phyloP scores from a whole-genome alignment of 129 eudicot genomes.

The Centrapalus pauciflorus region DNA sequence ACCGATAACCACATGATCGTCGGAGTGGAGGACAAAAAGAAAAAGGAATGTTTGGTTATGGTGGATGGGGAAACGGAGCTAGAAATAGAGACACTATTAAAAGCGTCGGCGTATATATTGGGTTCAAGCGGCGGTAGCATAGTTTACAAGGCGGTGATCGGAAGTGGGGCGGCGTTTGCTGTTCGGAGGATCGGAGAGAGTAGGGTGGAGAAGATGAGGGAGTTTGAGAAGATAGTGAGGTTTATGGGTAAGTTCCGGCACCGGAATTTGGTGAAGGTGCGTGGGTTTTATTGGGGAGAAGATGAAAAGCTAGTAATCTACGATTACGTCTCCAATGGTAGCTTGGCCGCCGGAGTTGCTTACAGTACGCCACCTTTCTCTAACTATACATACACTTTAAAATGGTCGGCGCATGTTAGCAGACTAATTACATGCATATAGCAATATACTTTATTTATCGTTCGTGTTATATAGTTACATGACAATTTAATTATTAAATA shows the following conservation, averaged over 20 bases:
- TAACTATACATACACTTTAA: background rate
- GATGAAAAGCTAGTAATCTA: slow-evolving; percentile 78
- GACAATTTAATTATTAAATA: too few species aligned
- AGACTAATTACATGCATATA: background rate
- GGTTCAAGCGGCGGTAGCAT: slow-evolving; percentile 76
- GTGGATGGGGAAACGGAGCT: slow-evolving; percentile 88
- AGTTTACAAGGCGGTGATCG: slow-evolving; percentile 82
- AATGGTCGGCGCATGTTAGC: slow-evolving; percentile 1
- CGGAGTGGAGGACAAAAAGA: background rate
- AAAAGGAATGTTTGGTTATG: slow-evolving; percentile 45
- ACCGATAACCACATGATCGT: background rate
- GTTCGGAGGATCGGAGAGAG: slow-evolving; percentile 79
- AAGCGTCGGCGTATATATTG: slow-evolving; percentile 74
- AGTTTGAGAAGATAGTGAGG: slow-evolving; percentile 66
- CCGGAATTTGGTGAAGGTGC: slow-evolving; percentile 58
- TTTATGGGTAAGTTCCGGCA: slow-evolving; percentile 59
- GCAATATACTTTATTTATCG: background rate
- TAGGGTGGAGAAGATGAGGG: slow-evolving; percentile 44
- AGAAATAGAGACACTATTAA: slow-evolving; percentile 64
- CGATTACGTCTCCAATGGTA: slow-evolving; percentile 76
- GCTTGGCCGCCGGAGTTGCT: slow-evolving; percentile 52
- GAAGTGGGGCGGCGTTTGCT: slow-evolving; percentile 48
- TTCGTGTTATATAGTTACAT: too few species aligned
- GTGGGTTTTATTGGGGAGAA: slow-evolving; percentile 85
- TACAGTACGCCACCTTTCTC: slow-evolving; percentile 45